These are phyloP conservation scores for Fraxinus greggii DNA, from an alignment of 305 asterid genomes.

Conservation along the genomic window DNA sequence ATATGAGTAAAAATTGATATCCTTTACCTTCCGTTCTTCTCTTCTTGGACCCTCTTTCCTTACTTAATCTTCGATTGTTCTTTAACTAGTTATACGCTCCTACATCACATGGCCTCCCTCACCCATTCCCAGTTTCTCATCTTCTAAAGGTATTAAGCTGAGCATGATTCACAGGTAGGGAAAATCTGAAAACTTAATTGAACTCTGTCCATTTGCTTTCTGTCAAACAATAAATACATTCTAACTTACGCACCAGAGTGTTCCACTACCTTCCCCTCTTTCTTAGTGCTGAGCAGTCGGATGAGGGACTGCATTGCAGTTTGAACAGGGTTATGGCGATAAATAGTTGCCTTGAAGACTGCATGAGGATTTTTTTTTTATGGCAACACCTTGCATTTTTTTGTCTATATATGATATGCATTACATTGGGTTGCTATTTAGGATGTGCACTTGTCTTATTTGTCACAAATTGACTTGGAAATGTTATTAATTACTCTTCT, in stretches of 20 bases:
- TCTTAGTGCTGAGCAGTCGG: neutral
- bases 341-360: neutral
- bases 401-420: neutral
- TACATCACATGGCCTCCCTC: neutral
- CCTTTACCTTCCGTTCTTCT: neutral
- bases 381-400: neutral
- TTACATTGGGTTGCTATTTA: conserved; percentile 12
- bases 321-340: neutral
- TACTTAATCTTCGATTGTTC: neutral
- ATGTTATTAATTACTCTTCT: neutral
- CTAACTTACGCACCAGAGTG: neutral
- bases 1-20: neutral
- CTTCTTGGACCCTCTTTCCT: neutral
- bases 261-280: neutral
- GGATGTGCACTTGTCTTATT: conserved; percentile 1
- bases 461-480: neutral
- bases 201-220: neutral
- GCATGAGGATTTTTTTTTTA: neutral
- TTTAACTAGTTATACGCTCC: neutral
- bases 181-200: neutral
- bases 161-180: neutral
- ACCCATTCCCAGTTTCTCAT: neutral
- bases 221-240: neutral
- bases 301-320: neutral
- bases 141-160: neutral